Evolutionary conservation across 441 rosid genomes (phyloP).

Genomic region (Manihot esculenta): DNA sequence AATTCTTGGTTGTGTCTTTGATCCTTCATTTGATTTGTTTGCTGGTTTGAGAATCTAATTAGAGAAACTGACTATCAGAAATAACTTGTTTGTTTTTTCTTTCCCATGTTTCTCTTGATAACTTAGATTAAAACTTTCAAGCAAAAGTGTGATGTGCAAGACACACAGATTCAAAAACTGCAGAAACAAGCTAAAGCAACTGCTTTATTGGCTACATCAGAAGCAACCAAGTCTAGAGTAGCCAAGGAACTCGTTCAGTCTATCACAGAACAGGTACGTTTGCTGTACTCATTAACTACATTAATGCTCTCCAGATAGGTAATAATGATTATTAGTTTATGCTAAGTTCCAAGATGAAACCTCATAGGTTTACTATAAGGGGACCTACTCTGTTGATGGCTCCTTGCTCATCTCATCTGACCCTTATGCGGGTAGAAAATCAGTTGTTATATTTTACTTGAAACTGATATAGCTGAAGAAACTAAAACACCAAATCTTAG

Average conservation of each 20-base stretch:
- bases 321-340: neutral
- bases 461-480: too few relatives aligned
- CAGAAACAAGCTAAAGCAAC: constrained; percentile 43
- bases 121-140: constrained; percentile 55
- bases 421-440: neutral
- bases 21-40: constrained; percentile 3
- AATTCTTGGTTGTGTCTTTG: constrained; percentile 20
- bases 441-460: neutral
- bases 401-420: neutral
- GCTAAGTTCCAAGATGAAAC: neutral
- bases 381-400: neutral
- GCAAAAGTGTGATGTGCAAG: constrained; percentile 61
- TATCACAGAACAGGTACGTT: constrained; percentile 54
- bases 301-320: neutral
- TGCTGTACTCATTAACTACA: neutral
- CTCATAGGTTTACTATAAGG: neutral
- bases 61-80: constrained; percentile 1
- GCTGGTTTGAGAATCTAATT: constrained; percentile 4
- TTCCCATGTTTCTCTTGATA: constrained; percentile 11
- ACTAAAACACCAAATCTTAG: too few relatives aligned
- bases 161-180: constrained; percentile 50
- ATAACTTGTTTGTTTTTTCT: constrained; percentile 8
- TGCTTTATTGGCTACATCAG: constrained; percentile 41
- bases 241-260: constrained; percentile 56
- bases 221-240: constrained; percentile 48